These are phyloP conservation scores for Fermentozyma sake DNA, from an alignment of 1,139 yeast species.

Conservation along the genomic window DNA sequence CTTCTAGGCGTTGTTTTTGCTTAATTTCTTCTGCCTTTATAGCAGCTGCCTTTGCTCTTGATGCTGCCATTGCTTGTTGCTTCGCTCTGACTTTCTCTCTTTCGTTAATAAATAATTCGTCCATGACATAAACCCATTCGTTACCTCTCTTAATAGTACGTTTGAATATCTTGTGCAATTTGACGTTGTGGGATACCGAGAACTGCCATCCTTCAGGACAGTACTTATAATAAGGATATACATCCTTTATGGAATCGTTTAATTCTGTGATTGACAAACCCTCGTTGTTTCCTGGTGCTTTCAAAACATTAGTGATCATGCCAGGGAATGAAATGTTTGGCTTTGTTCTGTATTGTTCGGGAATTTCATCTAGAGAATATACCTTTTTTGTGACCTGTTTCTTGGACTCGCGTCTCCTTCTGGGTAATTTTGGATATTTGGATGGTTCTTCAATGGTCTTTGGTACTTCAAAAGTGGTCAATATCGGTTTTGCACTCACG, in stretches of 20 bases:
- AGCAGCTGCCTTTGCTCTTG: constrained; percentile 55
- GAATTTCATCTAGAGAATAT: constrained; percentile 72
- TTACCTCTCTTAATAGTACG: constrained; percentile 72
- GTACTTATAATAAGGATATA: constrained; percentile 86
- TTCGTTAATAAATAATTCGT: constrained; percentile 77
- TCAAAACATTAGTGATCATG: constrained; percentile 72
- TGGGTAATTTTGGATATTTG: constrained; percentile 47
- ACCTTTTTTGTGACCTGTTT: constrained; percentile 52
- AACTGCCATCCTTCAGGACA: constrained; percentile 99
- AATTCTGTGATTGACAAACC: constrained; percentile 86
- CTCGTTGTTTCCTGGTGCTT: constrained; percentile 54
- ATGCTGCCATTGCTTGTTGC: constrained; percentile 59
- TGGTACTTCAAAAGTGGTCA: constrained; percentile 29
- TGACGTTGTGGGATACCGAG: constrained; percentile 82
- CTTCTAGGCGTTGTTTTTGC: constrained; percentile 35
- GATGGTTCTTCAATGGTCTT: constrained; percentile 31
- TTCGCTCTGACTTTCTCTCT: constrained; percentile 71
- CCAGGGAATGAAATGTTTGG: constrained; percentile 79
- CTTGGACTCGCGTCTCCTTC: constrained; percentile 20
- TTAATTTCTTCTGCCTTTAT: constrained; percentile 48
- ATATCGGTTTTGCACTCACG: constrained; percentile 17
- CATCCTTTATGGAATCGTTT: constrained; percentile 77
- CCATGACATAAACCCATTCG: constrained; percentile 92
- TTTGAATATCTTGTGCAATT: constrained; percentile 78
- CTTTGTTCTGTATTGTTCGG: constrained; percentile 76